Conservation (phyloP, 805 yeast genomes). For the Yarrowia divulgata region DNA sequence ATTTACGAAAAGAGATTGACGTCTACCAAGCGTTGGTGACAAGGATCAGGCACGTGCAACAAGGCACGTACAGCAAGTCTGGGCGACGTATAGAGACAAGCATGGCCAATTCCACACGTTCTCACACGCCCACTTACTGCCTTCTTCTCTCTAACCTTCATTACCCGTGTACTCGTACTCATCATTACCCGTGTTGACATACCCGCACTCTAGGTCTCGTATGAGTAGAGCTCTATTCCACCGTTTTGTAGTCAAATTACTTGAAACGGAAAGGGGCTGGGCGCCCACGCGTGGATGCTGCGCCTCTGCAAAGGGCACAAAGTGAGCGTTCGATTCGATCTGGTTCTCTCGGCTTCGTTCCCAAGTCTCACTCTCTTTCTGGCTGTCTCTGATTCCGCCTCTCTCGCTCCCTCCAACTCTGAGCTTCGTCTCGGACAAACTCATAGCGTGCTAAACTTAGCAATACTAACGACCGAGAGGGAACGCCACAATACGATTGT, state of each 20-base stretch:
- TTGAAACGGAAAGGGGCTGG: conserved; percentile 30
- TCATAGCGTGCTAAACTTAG: neutral
- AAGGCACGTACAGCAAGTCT: too few species aligned
- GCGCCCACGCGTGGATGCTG: neutral
- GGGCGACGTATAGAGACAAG: too few species aligned
- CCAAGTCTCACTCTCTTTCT: neutral
- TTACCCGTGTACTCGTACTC: neutral
- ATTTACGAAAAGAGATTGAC: neutral
- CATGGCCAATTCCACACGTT: too few species aligned
- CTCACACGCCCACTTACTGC: neutral
- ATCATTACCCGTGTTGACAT: neutral
- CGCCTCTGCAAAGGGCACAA: neutral
- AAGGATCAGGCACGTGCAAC: too few species aligned
- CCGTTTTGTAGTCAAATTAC: neutral
- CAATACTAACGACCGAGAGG: neutral
- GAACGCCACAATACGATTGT: conserved; percentile 4
- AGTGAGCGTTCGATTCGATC: conserved; percentile 18
- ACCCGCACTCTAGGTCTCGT: conserved; percentile 16
- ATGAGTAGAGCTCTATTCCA: conserved; percentile 6
- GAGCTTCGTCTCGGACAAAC: conserved; percentile 5
- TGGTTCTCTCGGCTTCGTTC: too few species aligned
- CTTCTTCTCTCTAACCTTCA: neutral
- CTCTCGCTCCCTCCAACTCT: neutral
- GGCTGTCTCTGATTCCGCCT: neutral
- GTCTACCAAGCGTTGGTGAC: neutral